Conservation (phyloP, 192 early-diverging fungal genomes). For the Gryganskiella cystojenkinii region DNA sequence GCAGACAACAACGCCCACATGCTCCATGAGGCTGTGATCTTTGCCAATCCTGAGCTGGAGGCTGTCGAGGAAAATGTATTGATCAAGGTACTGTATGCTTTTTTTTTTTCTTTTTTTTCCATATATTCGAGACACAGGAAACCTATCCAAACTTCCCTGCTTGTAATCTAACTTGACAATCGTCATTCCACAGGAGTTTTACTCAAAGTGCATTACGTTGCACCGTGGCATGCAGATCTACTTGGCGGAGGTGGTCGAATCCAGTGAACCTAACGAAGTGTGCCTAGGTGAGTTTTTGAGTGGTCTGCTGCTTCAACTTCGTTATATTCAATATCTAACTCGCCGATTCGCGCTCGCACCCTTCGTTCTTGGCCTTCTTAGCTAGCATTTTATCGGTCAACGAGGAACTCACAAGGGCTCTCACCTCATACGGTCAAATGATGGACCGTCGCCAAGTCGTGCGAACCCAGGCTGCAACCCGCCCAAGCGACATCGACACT, state of each 20-base stretch:
- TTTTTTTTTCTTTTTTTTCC: not conserved
- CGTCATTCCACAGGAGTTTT: constrained; percentile 2
- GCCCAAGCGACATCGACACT: too few relatives aligned
- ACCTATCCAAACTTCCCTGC: too few relatives aligned
- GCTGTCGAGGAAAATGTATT: constrained; percentile 5
- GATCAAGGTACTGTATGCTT: not conserved
- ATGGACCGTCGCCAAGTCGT: not conserved
- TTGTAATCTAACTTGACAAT: too few relatives aligned
- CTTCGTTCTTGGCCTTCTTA: not conserved
- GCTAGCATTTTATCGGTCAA: not conserved
- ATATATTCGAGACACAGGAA: too few relatives aligned
- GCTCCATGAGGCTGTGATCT: not conserved
- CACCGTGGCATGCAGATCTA: not conserved
- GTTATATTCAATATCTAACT: not conserved
- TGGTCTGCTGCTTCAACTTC: too few relatives aligned
- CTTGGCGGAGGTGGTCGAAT: not conserved
- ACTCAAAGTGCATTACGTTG: not conserved
- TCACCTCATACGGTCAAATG: not conserved
- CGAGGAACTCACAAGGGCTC: not conserved
- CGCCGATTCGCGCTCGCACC: not conserved
- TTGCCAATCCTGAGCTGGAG: constrained; percentile 4
- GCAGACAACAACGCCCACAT: not conserved
- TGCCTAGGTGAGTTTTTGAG: not conserved
- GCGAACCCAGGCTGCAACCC: not conserved
- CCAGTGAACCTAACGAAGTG: not conserved